Evolutionary conservation across 73 alveolate genomes (phyloP).

Genomic region (Paramecium pentaurelia): DNA sequence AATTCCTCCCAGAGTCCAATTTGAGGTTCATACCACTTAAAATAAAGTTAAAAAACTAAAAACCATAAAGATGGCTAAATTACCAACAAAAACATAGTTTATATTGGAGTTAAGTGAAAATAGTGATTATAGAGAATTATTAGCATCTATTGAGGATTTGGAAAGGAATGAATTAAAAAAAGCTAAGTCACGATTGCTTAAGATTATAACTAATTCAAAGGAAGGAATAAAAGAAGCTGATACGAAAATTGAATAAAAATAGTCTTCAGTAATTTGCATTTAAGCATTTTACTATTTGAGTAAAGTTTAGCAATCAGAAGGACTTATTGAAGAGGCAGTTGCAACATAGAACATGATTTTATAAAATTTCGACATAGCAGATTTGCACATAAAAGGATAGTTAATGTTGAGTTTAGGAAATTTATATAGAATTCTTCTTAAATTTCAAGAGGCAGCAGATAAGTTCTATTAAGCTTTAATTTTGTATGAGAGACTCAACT

Average conservation of each 20-base stretch:
- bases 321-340: neutral
- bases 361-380: neutral
- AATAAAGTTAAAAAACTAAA: neutral
- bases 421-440: neutral
- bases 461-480: neutral
- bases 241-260: neutral
- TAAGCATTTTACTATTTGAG: neutral
- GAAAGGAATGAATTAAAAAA: neutral
- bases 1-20: neutral
- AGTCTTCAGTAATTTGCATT: neutral
- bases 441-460: neutral
- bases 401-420: neutral
- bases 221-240: neutral
- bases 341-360: neutral
- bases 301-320: neutral
- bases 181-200: neutral
- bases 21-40: neutral
- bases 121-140: neutral
- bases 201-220: neutral
- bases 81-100: neutral
- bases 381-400: neutral
- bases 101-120: neutral
- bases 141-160: neutral
- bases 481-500: neutral
- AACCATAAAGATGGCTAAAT: neutral